Evolutionary conservation across 1,139 yeast genomes (phyloP).

Genomic region (Citeromyces siamensis): DNA sequence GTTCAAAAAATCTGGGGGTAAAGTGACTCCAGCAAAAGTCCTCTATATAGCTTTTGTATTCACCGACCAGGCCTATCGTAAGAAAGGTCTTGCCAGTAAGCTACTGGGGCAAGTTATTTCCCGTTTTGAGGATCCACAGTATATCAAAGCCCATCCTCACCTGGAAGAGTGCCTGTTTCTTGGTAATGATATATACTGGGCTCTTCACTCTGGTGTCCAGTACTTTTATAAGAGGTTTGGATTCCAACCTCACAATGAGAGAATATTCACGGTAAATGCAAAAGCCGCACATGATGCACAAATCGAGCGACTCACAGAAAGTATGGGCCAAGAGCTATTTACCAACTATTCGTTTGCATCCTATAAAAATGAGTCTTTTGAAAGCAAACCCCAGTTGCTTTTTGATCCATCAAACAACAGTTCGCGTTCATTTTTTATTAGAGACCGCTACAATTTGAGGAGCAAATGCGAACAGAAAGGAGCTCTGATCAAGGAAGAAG

Average conservation of each 20-base stretch:
- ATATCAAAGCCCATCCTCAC: neutral
- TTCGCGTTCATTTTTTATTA: neutral
- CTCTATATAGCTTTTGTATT: slow-evolving; percentile 1
- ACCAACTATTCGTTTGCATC: neutral
- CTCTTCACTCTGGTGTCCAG: slow-evolving; percentile 2
- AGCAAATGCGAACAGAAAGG: neutral
- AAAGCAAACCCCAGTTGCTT: neutral
- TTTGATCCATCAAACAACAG: neutral
- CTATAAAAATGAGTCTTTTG: neutral
- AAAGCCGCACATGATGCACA: neutral
- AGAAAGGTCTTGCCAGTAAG: neutral
- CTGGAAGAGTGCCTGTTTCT: neutral
- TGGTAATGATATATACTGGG: neutral
- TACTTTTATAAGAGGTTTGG: neutral
- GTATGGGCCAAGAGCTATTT: neutral
- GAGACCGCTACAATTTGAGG: neutral
- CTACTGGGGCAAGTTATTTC: neutral
- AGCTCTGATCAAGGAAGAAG: neutral
- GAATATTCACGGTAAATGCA: neutral
- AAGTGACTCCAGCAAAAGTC: neutral
- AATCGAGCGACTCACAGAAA: neutral
- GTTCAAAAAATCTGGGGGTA: neutral
- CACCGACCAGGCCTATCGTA: neutral
- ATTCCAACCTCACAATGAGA: neutral
- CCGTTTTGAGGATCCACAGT: neutral